These are phyloP conservation scores for Iberis amara DNA, from an alignment of 441 rosid species.

Conservation along the genomic window DNA sequence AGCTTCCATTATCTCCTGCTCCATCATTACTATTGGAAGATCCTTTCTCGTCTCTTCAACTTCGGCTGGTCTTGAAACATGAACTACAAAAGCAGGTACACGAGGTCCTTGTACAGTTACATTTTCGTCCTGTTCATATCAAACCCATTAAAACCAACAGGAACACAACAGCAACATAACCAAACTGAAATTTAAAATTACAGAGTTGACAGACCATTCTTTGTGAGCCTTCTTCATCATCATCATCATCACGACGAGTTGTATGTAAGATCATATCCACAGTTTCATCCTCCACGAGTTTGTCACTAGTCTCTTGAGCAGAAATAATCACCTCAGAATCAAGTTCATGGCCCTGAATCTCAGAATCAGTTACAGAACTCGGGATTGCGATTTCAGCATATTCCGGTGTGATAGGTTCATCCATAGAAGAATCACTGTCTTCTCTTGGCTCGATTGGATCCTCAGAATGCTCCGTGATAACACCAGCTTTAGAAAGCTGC, in stretches of 20 bases:
- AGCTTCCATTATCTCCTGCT: constrained; percentile 98
- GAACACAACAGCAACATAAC: not conserved
- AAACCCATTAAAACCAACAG: constrained; percentile 26
- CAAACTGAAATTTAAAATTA: not conserved
- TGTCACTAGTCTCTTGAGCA: constrained; percentile 23
- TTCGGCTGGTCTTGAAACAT: constrained; percentile 42
- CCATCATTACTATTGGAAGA: constrained; percentile 97
- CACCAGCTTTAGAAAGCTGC: constrained; percentile 55
- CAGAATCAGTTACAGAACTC: constrained; percentile 28
- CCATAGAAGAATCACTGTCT: constrained; percentile 18
- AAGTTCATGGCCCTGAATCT: constrained; percentile 18
- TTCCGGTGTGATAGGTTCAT: constrained; percentile 26
- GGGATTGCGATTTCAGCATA: constrained; percentile 9
- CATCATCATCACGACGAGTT: constrained; percentile 22
- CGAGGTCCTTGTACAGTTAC: constrained; percentile 30
- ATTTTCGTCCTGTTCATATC: constrained; percentile 28
- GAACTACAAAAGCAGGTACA: constrained; percentile 35
- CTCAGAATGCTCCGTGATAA: constrained; percentile 33
- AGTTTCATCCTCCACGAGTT: constrained; percentile 1
- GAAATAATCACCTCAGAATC: constrained; percentile 20
- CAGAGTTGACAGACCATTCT: constrained; percentile 33
- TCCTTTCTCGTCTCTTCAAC: constrained; percentile 71
- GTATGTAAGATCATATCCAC: constrained; percentile 18
- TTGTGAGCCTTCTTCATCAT: constrained; percentile 5
- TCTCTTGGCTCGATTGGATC: constrained; percentile 24